Percentiles rank a stretch among this genome's conserved stretches.
Conservation (phyloP, 2,329 filamentous ascomycete genomes). For the Chalaropsis ovoidea region DNA sequence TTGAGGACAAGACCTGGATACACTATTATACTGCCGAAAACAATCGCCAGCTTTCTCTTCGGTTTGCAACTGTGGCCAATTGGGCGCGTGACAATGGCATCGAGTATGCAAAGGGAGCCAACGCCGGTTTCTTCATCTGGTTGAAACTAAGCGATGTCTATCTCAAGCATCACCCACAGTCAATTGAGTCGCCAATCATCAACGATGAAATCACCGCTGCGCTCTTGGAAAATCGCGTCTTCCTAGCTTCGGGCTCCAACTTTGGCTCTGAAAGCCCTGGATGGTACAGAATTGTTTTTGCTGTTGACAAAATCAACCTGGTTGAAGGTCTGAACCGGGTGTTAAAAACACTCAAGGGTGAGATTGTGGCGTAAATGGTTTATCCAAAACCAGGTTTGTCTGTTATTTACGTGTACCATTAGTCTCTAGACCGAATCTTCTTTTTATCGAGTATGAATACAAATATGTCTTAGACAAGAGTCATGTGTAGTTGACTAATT, state of each 20-base stretch:
- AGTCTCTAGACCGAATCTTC: background rate
- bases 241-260: slow-evolving; percentile 33
- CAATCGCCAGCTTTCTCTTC: slow-evolving; percentile 33
- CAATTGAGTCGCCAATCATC: slow-evolving; percentile 26
- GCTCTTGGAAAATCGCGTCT: slow-evolving; percentile 32
- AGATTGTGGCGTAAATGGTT: slow-evolving; percentile 1
- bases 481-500: background rate
- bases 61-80: slow-evolving; percentile 34
- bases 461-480: background rate
- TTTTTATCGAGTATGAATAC: background rate
- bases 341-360: slow-evolving; percentile 15
- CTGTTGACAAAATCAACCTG: slow-evolving; percentile 31
- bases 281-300: slow-evolving; percentile 36
- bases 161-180: slow-evolving; percentile 25
- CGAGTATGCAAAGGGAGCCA: slow-evolving; percentile 38
- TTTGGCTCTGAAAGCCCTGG: slow-evolving; percentile 35
- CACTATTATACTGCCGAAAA: slow-evolving; percentile 39
- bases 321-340: slow-evolving; percentile 28
- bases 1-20: slow-evolving; percentile 38
- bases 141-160: slow-evolving; percentile 37
- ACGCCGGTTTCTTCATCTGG: slow-evolving; percentile 49
- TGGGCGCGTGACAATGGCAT: slow-evolving; percentile 37
- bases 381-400: background rate
- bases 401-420: background rate
- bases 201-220: slow-evolving; percentile 29